Conservation (phyloP, 352 stramenopile species). For the Aphanomyces stellatus region DNA sequence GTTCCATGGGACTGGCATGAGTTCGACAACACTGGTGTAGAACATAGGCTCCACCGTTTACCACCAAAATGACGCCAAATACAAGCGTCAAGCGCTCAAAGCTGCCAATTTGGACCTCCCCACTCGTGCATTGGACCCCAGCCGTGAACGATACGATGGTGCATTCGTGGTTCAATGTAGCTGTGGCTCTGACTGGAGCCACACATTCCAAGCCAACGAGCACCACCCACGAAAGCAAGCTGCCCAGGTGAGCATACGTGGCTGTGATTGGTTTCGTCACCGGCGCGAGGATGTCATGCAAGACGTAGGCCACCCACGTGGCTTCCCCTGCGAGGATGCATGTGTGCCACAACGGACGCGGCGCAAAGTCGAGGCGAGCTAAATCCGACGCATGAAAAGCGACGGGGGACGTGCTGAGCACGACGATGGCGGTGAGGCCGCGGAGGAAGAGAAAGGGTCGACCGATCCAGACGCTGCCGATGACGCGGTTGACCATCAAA, state of each 20-base stretch:
- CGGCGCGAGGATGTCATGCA: neutral
- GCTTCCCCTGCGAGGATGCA: neutral
- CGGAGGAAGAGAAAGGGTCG: neutral
- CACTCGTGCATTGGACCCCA: neutral
- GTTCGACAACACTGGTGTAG: neutral
- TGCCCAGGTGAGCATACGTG: neutral
- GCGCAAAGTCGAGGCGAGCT: neutral
- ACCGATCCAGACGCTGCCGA: neutral
- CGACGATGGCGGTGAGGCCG: neutral
- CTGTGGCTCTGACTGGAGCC: neutral
- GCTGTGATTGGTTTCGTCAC: neutral
- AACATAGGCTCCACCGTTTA: neutral
- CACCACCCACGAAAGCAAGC: neutral
- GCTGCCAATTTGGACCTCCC: neutral
- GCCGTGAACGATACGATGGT: neutral
- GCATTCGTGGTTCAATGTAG: neutral
- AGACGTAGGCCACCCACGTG: conserved; percentile 3
- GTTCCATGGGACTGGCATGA: too few relatives aligned
- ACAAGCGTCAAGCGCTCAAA: neutral
- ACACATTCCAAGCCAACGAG: neutral
- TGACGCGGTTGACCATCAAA: neutral
- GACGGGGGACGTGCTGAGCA: neutral
- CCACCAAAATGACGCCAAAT: neutral
- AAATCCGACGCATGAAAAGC: neutral
- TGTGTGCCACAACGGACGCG: neutral